Evolutionary conservation across 345 rosid genomes (phyloP).

Genomic region (Salix caprea): DNA sequence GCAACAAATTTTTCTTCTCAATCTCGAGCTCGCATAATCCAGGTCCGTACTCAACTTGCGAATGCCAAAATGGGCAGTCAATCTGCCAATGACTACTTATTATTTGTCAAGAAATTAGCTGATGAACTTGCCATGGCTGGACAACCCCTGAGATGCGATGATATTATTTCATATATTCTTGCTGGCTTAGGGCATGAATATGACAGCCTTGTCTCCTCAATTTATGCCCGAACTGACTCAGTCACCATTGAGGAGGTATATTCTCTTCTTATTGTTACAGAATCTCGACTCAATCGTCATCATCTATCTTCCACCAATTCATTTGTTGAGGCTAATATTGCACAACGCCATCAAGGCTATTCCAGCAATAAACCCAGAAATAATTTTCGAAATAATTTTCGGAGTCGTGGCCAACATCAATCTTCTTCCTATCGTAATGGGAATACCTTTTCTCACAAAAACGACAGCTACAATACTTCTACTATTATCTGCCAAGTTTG

Average conservation of each 20-base stretch:
- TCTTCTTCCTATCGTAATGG: too few species aligned
- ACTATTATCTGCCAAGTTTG: too few species aligned
- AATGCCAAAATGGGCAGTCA: neutral
- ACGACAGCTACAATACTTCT: too few species aligned
- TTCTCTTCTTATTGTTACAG: neutral
- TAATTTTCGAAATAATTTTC: too few species aligned
- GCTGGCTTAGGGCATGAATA: neutral
- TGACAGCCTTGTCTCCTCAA: too few species aligned
- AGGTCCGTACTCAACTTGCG: neutral
- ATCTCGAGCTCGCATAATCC: neutral
- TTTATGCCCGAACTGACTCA: too few species aligned
- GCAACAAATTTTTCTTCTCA: neutral
- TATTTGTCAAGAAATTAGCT: too few species aligned
- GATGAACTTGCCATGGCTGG: neutral
- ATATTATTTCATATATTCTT: neutral
- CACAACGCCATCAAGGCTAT: neutral
- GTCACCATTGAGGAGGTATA: too few species aligned
- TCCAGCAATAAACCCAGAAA: too few species aligned
- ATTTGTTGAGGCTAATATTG: accelerated
- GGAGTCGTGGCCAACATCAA: too few species aligned
- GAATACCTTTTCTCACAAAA: too few species aligned
- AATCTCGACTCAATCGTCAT: neutral
- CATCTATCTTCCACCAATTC: neutral
- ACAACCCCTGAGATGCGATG: neutral
- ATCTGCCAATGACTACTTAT: neutral